phyloP scores from a whole-genome alignment of 2,329 filamentous ascomycete species.

The Aspergillus fijiensis region DNA sequence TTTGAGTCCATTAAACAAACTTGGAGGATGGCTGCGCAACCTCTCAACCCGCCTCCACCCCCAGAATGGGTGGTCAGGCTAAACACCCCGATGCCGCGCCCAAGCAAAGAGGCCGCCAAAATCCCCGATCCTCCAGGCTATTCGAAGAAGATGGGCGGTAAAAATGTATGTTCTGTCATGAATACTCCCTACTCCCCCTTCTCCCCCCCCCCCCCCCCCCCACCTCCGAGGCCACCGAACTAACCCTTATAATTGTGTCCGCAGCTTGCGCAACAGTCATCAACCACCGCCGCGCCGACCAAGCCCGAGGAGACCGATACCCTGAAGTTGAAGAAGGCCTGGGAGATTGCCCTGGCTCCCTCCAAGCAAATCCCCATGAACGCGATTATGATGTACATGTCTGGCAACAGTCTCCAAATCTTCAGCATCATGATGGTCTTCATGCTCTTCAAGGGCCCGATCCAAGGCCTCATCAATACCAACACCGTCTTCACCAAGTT shows the following conservation, averaged over 20 bases:
- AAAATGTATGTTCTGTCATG: constrained; percentile 24
- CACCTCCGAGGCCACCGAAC: neutral
- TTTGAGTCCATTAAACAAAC: neutral
- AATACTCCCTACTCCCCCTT: neutral
- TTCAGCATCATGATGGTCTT: constrained; percentile 99
- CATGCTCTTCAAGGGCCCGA: constrained; percentile 96
- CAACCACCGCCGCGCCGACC: constrained; percentile 27
- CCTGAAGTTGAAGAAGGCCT: constrained; percentile 96
- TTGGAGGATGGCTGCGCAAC: constrained; percentile 22
- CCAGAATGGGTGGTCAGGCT: constrained; percentile 85
- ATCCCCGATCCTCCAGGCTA: constrained; percentile 88
- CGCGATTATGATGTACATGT: constrained; percentile 99
- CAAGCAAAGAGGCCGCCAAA: constrained; percentile 58
- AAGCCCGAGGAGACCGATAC: constrained; percentile 82
- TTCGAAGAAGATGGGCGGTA: constrained; percentile 52
- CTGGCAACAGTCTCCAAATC: constrained; percentile 94
- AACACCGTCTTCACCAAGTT: constrained; percentile 89
- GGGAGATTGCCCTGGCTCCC: constrained; percentile 92
- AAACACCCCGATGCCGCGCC: constrained; percentile 66
- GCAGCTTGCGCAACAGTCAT: constrained; percentile 35
- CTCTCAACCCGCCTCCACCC: constrained; percentile 46
- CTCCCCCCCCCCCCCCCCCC: no score
- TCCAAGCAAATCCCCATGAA: constrained; percentile 97
- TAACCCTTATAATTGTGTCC: constrained; percentile 7
- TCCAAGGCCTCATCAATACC: constrained; percentile 78